Evolutionary conservation across 1,284 basidiomycete genomes (phyloP), one percentile per base, ranked within the genome.

Genomic region (Puccinia polysora): DNA sequence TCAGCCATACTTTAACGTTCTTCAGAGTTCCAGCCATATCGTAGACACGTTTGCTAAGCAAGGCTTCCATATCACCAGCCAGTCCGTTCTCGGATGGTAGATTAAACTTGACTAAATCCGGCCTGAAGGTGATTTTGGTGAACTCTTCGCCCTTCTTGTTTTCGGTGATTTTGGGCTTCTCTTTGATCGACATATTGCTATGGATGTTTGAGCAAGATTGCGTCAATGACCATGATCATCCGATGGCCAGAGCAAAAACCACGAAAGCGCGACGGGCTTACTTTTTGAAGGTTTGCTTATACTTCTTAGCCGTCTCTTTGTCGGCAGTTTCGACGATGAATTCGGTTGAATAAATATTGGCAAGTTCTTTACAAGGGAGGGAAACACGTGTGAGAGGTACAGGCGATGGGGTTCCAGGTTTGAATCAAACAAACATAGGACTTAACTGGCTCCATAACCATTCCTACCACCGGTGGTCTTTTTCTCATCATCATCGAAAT

Each of bases 401-500:
- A 10, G 18, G 18, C 47, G 47, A 10, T 49, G 25, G 18, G 18
- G 23, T 53, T 53, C 28, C 10, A 18, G 50, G 28, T 20, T 20
- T 53, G 50, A 20, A 25, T 20, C n/a, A n/a, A 2, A 20, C 23
- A 5, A 56, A 7, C 25, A n/a, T 14, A 60, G 20, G 25, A 49
- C 53, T 38, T n/a, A n/a, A 69, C 67, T 97, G 65, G 96, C 96
- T 79, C 96, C 96, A 78, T 93, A 98, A 79, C 96, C 96, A 79
- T 98, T 99, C 78, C 96, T 87, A 81, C 96, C 96, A 82, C 96
- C 96, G 2, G 75, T 76, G 0, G 94, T 97, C 59, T 98, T 86
- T 82, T 97, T 98, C 84, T 94, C 97, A 82, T 98, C 94, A 80
- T 94, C 90, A 80, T 99, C 95, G 79, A 97, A 98, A 82, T 98